Evolutionary conservation across 2,329 filamentous ascomycete species (phyloP), one percentile per base, ranked within the genome.

Genomic region (Alternaria brassicae): DNA sequence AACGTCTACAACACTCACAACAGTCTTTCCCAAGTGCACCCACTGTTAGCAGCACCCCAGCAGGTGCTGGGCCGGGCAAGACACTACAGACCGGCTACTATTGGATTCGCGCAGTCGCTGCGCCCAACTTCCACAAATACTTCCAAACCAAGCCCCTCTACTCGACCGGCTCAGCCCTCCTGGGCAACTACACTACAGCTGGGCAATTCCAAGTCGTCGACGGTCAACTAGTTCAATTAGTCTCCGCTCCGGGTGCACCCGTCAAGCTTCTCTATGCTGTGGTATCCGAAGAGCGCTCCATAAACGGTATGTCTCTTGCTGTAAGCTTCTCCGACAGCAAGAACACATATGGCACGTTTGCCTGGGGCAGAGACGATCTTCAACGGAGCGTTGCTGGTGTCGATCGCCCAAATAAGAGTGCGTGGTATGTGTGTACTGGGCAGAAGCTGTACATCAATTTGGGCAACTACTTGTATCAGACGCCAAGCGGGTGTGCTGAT

Each of bases 381-480:
- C 83, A 82, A 10, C 88, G 86, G 86, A 80, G 73, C 53, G 79
- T 78, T 13, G 70, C 80, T 1, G 81, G 79, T 23, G 74, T 88
- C 32, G 74, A 77, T 48, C 72, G 86, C 34, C 85, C 84, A 50
- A 88, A 88, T 69, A 68, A 80, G 42, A 83, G 81, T 19, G 86
- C 86, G 1, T 88, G 85, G 85, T 81, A 86, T 63, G 85, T 88
- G 52, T 88, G 85, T 62, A 77, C 76, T 44, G 77, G 78, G 6
- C 81, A 85, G 74, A 69, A 72, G 51, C 63, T 88, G 61, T 87
- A 84, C 67, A 81, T 88, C 67, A 88, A 88, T 67, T 80, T 87
- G 54, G 86, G 86, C 0, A 84, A 83, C 13, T 88, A 88, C 68
- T 76, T 76, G 25, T 88, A 87, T 68, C 76, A 84, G 73, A 88